Conservation (phyloP, 768 basidiomycete species). For the Collybia nuda region DNA sequence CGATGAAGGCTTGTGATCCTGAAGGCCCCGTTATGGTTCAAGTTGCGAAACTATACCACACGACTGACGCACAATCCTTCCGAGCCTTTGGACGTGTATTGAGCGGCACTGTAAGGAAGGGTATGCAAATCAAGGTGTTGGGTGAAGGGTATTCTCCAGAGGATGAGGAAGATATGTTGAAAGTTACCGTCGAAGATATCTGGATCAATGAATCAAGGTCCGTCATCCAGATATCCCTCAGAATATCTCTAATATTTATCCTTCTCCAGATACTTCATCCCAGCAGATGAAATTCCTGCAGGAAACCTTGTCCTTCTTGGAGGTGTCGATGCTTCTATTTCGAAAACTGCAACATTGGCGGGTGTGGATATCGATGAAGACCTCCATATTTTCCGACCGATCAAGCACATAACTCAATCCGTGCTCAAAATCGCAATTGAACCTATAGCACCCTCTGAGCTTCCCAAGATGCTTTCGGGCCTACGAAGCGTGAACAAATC, state of each 20-base stretch:
- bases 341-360: conserved; percentile 91
- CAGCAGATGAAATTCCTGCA: conserved; percentile 83
- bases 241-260: conserved; percentile 4
- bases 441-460: conserved; percentile 94
- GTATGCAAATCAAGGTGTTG: conserved; percentile 88
- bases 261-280: conserved; percentile 77
- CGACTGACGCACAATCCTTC: conserved; percentile 95
- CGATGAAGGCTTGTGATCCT: conserved; percentile 83
- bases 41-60: conserved; percentile 92
- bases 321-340: conserved; percentile 92
- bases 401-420: conserved; percentile 96
- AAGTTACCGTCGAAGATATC: conserved; percentile 77
- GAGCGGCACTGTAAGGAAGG: conserved; percentile 86
- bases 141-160: conserved; percentile 99
- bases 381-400: conserved; percentile 91
- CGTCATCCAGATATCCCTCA: conserved; percentile 5
- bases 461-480: conserved; percentile 98
- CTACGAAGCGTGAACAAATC: conserved; percentile 97
- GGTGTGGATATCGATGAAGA: conserved; percentile 76
- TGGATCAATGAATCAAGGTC: conserved; percentile 93
- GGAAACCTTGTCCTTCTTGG: conserved; percentile 93
- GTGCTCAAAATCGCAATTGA: conserved; percentile 98
- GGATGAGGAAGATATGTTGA: conserved; percentile 98
- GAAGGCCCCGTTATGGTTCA: conserved; percentile 92
- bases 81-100: conserved; percentile 93